Base-by-base conservation (phyloP, 352 stramenopile genomes). In the Pythium sukuiense region DNA sequence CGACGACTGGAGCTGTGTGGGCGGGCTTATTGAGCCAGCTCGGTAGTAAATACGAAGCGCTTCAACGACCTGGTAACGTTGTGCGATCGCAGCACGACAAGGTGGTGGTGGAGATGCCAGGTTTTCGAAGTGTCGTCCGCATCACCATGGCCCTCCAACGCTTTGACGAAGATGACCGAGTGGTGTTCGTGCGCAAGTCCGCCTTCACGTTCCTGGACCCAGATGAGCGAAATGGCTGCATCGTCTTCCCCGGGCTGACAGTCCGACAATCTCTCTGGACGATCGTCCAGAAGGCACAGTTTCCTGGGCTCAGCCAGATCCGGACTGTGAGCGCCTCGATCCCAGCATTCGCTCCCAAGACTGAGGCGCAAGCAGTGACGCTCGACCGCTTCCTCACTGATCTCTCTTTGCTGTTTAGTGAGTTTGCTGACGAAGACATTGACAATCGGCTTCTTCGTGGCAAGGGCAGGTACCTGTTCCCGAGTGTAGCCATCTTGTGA, bases 1-100 rank as follows among this genome's bases (percentile, higher is more conserved):
- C 37, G 7, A 59, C 62, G 14, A 49, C 62, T 0, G 0, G 24
- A 1, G 62, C 62, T 16, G 55, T 63, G 45, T 63, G 62, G 62
- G 43, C 16, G n/a, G 27, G 27, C n/a, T 18, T 27, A 6, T n/a
- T 50, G 9, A 50, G 18, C 27, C 43, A 14, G 18, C 43, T 50
- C 8, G 43, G 43, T 0, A 50, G 43, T 11, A 5, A n/a, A 11
- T 2, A 5, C 43, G 43, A 50, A 12, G 18, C 43, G 5, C 18
- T 12, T 2, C 9, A 50, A 11, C 16, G 18, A 11, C 27, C 43
- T 5, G 43, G 9, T 12, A 3, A 27, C 2, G 5, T 50, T 6
- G 8, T 50, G 9, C 43, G 16, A 27, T 11, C 43, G n/a, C 18
- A 35, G 32, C 32, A 26, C 9, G 43, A 27, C 18, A 27, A 50